Base-by-base conservation (phyloP, 495 filamentous ascomycete species). In the Trichoderma orchidacearum region DNA sequence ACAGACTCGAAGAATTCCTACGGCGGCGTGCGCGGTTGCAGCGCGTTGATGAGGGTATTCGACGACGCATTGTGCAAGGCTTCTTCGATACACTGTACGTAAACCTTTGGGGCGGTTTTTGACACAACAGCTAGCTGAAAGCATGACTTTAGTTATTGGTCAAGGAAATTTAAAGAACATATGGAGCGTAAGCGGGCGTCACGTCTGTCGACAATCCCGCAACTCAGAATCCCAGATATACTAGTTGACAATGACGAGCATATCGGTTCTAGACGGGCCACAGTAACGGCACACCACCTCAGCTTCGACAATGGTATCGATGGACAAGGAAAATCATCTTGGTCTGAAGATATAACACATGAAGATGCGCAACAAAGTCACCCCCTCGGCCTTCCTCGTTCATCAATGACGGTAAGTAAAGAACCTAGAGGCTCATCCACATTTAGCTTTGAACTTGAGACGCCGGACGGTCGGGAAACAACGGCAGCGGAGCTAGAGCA, bases 31-130 rank as follows among this genome's bases (percentile, higher is more conserved):
- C 90, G 32, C 83, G 92, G 28, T 77, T 99, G 15, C 90, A 96
- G 65, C 85, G 91, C 52, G 93, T 99, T n/a, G 88, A 99, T 65
- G 91, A 99, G 68, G 89, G 90, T 59, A 88, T 97, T 54, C 85
- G 86, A 35, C 81, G 93, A 38, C 87, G 90, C 55, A 81, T 89
- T 29, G 93, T 99, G 5, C 80, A 87, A 15, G 89, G 90, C 29
- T 99, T 99, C 76, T 96, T 99, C 72, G 86, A 96, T 64, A 97
- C 90, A 23, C 74, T 97, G 68, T 92, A 72, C 58, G 71, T 63
- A n/a, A n/a, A n/a, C n/a, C n/a, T n/a, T n/a, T n/a, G n/a, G n/a
- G n/a, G 5, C 4, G 32, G 15, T 32, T 18, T 7, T 9, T 28
- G 29, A 8, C 28, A 11, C 25, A 56, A 62, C 58, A 61, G 36